phyloP scores from a whole-genome alignment of 1,139 yeast genomes.

The Diutina ranongensis region DNA sequence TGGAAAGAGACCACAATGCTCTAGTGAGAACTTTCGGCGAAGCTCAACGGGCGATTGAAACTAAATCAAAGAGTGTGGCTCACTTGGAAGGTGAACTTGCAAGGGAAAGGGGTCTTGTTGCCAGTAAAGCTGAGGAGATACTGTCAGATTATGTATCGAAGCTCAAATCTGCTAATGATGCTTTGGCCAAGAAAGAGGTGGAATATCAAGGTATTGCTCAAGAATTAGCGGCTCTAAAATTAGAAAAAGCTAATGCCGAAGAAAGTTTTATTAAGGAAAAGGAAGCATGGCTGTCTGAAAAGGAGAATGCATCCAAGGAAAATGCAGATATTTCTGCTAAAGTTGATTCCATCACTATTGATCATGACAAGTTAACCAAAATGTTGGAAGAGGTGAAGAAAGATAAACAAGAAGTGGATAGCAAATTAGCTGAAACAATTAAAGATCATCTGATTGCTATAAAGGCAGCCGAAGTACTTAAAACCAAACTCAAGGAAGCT shows the following conservation, averaged over 20 bases:
- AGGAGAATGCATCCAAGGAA: slow-evolving; percentile 4
- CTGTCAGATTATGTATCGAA: no score
- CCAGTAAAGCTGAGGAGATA: not conserved
- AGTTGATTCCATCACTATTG: not conserved
- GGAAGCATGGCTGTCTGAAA: slow-evolving; percentile 6
- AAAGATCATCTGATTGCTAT: not conserved
- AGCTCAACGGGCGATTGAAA: not conserved
- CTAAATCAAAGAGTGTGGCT: not conserved
- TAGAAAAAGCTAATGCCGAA: not conserved
- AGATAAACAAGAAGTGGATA: no score
- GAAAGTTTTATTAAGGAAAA: not conserved
- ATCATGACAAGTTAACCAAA: not conserved
- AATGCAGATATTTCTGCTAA: not conserved
- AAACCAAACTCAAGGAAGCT: not conserved
- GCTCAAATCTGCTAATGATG: no score
- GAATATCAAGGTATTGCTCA: not conserved
- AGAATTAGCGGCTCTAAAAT: not conserved
- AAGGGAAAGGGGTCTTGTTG: not conserved
- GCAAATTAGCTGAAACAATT: not conserved
- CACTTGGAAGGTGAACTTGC: not conserved
- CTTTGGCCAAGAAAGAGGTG: no score
- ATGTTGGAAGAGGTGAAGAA: no score
- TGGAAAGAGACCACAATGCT: not conserved
- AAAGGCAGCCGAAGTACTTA: not conserved
- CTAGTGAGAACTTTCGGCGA: not conserved